Conservation (phyloP, 495 filamentous ascomycete genomes). For the Tuber magnatum region DNA sequence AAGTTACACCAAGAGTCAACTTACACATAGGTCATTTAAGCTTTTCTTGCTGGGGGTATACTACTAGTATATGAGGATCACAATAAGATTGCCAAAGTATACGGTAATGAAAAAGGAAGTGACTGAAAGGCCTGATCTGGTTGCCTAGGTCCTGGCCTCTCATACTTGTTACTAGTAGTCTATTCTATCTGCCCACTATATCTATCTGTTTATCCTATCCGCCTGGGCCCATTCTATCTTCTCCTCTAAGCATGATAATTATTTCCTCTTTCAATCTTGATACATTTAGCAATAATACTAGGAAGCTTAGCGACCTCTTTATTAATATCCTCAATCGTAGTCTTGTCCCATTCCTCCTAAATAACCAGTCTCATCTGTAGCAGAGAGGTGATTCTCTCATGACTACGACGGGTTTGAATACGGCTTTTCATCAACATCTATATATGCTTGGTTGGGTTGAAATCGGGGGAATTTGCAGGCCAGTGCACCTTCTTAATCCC, state of each 20-base stretch:
- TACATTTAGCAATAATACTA: conserved; percentile 10
- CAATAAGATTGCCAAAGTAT: too few species aligned
- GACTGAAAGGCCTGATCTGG: too few species aligned
- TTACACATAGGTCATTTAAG: too few species aligned
- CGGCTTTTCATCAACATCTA: conserved; percentile 5
- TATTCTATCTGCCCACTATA: too few species aligned
- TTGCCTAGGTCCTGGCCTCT: too few species aligned
- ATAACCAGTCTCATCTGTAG: conserved; percentile 1
- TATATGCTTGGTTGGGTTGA: conserved; percentile 13
- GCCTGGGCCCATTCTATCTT: too few species aligned
- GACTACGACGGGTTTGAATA: neutral
- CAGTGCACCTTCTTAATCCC: neutral
- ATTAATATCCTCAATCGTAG: conserved; percentile 23
- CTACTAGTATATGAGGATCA: too few species aligned
- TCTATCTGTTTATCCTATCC: too few species aligned
- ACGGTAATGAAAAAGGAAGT: too few species aligned
- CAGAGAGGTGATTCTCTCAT: conserved; percentile 6
- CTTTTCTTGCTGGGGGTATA: too few species aligned
- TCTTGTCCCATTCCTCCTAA: conserved; percentile 6
- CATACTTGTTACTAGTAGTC: too few species aligned
- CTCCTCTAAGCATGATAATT: conserved; percentile 3
- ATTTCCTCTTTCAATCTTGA: conserved; percentile 5
- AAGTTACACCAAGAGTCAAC: too few species aligned
- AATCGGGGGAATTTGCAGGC: conserved; percentile 5
- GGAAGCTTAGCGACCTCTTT: conserved; percentile 13